Conservation (phyloP, 345 rosid genomes). For the Garcia nutans region DNA sequence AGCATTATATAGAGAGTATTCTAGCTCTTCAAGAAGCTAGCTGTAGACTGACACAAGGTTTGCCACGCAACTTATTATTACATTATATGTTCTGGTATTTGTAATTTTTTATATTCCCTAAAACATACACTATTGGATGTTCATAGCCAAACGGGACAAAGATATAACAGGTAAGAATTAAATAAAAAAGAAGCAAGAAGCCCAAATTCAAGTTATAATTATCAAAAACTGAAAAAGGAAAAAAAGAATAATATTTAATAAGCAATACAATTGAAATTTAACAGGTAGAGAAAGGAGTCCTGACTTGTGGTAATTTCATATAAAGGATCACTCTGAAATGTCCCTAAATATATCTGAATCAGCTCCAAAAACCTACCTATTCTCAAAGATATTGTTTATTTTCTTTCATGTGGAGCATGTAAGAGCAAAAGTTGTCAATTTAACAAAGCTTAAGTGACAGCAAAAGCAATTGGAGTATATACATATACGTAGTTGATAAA, state of each 20-base stretch:
- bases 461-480: no score
- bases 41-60: slow-evolving; percentile 59
- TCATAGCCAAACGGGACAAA: neutral
- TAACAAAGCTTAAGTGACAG: no score
- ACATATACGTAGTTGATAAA: no score
- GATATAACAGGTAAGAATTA: neutral
- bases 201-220: neutral
- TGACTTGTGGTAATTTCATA: neutral
- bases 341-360: neutral
- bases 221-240: neutral
- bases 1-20: slow-evolving; percentile 72
- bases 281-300: neutral
- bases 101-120: neutral
- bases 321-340: neutral
- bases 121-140: neutral
- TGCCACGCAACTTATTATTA: slow-evolving; percentile 14
- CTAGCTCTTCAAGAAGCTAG: slow-evolving; percentile 92
- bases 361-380: neutral
- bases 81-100: neutral
- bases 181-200: neutral
- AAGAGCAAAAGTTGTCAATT: neutral
- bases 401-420: neutral
- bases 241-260: neutral
- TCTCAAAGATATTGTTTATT: neutral
- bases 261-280: neutral